These are phyloP conservation scores for Juncus effusus DNA, from an alignment of 176 grass and related monocot species.

Conservation along the genomic window DNA sequence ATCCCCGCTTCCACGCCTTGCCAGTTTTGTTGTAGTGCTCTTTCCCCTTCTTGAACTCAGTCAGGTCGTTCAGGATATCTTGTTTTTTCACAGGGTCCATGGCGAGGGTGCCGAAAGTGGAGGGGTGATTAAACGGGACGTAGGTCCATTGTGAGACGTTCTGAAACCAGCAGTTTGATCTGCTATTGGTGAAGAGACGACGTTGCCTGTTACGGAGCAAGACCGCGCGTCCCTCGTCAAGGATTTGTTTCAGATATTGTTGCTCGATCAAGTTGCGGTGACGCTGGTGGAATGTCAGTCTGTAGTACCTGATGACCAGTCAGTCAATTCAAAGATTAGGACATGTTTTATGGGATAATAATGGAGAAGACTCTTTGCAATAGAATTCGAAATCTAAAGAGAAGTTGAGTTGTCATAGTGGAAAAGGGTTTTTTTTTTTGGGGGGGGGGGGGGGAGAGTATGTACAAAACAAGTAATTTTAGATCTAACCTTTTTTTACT, in stretches of 20 bases:
- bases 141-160: constrained; percentile 46
- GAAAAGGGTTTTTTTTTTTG: too few species aligned
- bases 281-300: constrained; percentile 44
- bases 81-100: constrained; percentile 41
- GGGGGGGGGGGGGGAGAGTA: too few species aligned
- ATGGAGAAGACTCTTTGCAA: background rate
- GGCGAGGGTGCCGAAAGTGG: constrained; percentile 38
- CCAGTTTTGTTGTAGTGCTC: constrained; percentile 57
- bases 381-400: background rate
- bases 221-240: constrained; percentile 36
- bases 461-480: too few species aligned
- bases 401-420: background rate
- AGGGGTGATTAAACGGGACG: constrained; percentile 58
- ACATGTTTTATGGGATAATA: background rate
- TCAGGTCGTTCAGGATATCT: constrained; percentile 70
- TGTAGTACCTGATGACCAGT: constrained; percentile 30
- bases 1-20: constrained; percentile 50
- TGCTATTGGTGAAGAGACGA: constrained; percentile 63
- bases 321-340: background rate
- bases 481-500: too few species aligned
- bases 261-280: constrained; percentile 37
- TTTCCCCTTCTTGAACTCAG: constrained; percentile 33
- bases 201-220: constrained; percentile 43
- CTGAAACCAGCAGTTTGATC: background rate
- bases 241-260: constrained; percentile 42